Conservation (phyloP, 768 basidiomycete genomes). For the Leccinum subtestaceum region DNA sequence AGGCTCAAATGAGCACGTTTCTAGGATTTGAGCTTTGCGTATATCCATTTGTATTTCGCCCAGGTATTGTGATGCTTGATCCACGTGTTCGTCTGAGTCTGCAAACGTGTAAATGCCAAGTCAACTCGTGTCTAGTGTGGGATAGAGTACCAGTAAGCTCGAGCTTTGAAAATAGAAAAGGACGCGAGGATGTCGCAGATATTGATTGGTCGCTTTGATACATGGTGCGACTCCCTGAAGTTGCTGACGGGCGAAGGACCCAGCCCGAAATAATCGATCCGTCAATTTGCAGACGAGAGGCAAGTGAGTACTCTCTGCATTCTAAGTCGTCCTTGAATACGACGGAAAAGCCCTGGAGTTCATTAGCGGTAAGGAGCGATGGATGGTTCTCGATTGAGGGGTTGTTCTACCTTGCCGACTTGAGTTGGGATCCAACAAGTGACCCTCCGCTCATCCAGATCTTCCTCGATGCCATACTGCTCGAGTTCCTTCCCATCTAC, state of each 20-base stretch:
- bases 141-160: constrained; percentile 27
- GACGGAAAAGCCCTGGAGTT: constrained; percentile 26
- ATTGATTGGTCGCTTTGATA: not conserved
- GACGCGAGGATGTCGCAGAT: constrained; percentile 17
- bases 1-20: fast-evolving
- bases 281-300: constrained; percentile 16
- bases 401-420: constrained; percentile 20
- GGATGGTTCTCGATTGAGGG: not conserved
- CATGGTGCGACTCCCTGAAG: not conserved
- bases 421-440: constrained; percentile 32
- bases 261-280: constrained; percentile 12
- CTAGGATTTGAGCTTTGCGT: not conserved
- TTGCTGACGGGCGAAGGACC: not conserved
- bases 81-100: constrained; percentile 29
- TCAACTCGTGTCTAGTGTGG: not conserved
- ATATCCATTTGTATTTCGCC: constrained; percentile 22
- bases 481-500: constrained; percentile 29
- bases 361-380: constrained; percentile 1
- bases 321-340: constrained; percentile 14
- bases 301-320: constrained; percentile 7
- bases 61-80: constrained; percentile 14
- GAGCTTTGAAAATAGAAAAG: constrained; percentile 28
- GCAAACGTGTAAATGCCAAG: constrained; percentile 6
- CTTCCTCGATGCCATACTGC: constrained; percentile 23
- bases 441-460: constrained; percentile 13